Percentiles rank a stretch among this genome's conserved stretches.
Conservation (phyloP, 257 asterid genomes). For the Ilex asprella region DNA sequence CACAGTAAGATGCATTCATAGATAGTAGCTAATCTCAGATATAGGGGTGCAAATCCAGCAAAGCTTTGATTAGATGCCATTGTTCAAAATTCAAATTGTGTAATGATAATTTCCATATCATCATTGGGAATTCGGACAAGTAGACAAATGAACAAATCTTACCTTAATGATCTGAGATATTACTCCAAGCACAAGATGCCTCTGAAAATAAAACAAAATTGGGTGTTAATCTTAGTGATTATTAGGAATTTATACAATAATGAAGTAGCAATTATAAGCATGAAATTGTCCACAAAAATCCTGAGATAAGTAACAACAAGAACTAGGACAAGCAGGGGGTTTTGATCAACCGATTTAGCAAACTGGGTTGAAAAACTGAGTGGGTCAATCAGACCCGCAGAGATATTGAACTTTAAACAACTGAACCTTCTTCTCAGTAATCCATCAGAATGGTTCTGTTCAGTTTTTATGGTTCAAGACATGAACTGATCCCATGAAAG, state of each 20-base stretch:
- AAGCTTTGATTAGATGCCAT: background rate
- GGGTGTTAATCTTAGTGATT: background rate
- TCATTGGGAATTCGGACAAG: background rate
- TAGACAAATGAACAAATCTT: constrained; percentile 14
- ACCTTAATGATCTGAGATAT: constrained; percentile 99
- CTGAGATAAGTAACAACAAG: background rate
- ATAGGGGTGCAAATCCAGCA: background rate
- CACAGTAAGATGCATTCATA: background rate
- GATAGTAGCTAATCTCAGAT: background rate
- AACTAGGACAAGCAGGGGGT: background rate
- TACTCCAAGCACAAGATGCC: constrained; percentile 97
- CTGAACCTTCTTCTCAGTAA: too few relatives aligned
- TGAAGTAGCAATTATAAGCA: background rate
- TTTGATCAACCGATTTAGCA: background rate
- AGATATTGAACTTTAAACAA: too few relatives aligned
- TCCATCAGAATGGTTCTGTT: too few relatives aligned
- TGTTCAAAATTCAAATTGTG: background rate
- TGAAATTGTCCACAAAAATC: background rate
- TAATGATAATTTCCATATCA: background rate
- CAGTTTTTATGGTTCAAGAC: too few relatives aligned
- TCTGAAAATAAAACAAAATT: constrained; percentile 40
- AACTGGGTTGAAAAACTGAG: background rate
- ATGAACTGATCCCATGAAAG: too few relatives aligned
- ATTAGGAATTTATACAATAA: too few relatives aligned
- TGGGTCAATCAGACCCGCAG: background rate